A percentile compares a stretch with the other conserved stretches of the same genome.
Evolutionary conservation across 495 filamentous ascomycete species (phyloP).

Genomic region (Penicillium bialowiezense): DNA sequence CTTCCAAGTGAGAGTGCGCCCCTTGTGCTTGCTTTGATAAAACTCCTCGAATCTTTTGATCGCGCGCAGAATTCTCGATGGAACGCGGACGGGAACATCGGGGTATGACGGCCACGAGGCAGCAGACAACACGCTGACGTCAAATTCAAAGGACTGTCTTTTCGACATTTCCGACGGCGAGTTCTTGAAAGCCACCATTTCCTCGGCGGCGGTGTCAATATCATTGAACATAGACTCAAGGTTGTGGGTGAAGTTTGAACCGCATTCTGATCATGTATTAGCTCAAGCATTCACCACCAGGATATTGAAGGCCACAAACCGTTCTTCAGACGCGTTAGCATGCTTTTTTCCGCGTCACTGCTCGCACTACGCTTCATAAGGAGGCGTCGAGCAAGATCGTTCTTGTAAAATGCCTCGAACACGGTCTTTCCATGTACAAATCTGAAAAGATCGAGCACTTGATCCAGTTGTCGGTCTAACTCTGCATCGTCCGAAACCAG

Average conservation of each 20-base stretch:
- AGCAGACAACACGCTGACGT: constrained; percentile 80
- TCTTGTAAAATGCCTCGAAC: constrained; percentile 99
- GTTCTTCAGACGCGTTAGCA: constrained; percentile 85
- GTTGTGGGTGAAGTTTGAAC: constrained; percentile 90
- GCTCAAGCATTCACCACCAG: background rate
- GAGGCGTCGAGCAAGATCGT: constrained; percentile 83
- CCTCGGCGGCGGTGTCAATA: constrained; percentile 82
- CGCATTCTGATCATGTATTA: constrained; percentile 63
- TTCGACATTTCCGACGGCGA: constrained; percentile 46
- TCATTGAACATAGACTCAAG: constrained; percentile 99
- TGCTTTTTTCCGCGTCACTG: constrained; percentile 91
- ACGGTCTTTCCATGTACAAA: constrained; percentile 97
- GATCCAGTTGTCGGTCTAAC: constrained; percentile 83
- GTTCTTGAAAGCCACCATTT: constrained; percentile 67
- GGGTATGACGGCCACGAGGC: constrained; percentile 92
- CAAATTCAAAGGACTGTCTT: constrained; percentile 62
- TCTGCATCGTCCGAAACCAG: constrained; percentile 86
- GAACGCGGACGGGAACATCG: constrained; percentile 72
- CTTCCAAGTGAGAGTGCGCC: constrained; percentile 85
- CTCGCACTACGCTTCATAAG: constrained; percentile 90
- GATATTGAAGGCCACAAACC: constrained; percentile 35
- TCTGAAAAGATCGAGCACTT: constrained; percentile 88
- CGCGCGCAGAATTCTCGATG: constrained; percentile 63
- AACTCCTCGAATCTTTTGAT: constrained; percentile 73
- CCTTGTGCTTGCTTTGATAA: constrained; percentile 84